These are phyloP conservation scores for Hypoxylon crocopeplum DNA, from an alignment of 495 filamentous ascomycete genomes.

Conservation along the genomic window DNA sequence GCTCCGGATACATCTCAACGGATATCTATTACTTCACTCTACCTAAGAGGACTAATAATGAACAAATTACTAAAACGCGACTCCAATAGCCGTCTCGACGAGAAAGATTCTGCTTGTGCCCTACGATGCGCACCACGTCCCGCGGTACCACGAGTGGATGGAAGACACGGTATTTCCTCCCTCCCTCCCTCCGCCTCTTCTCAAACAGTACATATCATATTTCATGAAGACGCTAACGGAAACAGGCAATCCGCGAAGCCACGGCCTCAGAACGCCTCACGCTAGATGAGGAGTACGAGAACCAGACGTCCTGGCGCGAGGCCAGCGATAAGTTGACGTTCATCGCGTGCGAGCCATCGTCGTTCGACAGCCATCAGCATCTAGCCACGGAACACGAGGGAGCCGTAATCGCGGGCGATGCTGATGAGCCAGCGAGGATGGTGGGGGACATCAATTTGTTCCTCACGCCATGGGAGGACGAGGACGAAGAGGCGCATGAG, in stretches of 20 bases:
- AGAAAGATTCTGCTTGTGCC: slow-evolving; percentile 75
- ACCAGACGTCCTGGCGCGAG: slow-evolving; percentile 81
- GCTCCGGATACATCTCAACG: neutral
- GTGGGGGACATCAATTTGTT: slow-evolving; percentile 90
- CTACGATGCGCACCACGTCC: slow-evolving; percentile 82
- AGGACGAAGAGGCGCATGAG: slow-evolving; percentile 17
- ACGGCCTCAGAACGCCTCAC: slow-evolving; percentile 85
- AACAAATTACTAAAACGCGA: neutral
- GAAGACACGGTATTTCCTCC: slow-evolving; percentile 69
- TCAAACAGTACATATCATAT: too few species aligned
- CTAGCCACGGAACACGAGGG: neutral
- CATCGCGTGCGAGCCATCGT: slow-evolving; percentile 63
- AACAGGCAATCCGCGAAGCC: slow-evolving; percentile 76
- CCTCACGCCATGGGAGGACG: slow-evolving; percentile 58
- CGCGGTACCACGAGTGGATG: slow-evolving; percentile 89
- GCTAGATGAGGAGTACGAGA: slow-evolving; percentile 79
- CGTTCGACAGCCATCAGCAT: neutral
- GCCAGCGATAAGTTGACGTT: slow-evolving; percentile 80
- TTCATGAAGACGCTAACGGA: too few species aligned
- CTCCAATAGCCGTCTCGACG: slow-evolving; percentile 67
- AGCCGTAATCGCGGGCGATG: slow-evolving; percentile 35
- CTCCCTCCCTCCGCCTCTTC: neutral
- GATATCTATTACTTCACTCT: neutral
- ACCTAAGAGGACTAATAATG: neutral
- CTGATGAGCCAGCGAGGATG: slow-evolving; percentile 68